Evolutionary conservation across 2,329 filamentous ascomycete species (phyloP), one percentile per base, ranked within the genome.

Genomic region (Atkinsonella hypoxylon): DNA sequence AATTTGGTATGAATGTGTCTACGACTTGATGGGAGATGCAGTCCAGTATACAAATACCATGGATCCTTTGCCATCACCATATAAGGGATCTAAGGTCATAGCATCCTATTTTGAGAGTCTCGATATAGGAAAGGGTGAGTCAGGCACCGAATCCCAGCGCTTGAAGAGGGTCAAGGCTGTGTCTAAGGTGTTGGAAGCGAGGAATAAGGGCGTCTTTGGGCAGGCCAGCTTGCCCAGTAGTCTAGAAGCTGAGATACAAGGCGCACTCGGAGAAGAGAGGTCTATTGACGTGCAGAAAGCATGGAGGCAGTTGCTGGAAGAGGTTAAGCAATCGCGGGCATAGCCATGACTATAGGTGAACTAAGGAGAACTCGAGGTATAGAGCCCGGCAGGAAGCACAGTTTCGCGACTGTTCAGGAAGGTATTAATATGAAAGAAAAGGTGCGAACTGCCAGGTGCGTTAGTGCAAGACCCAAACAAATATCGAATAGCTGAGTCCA

Each of bases 101-200:
- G 51, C 67, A 15, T 61, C 61, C 11, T 77, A 76, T 61, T 65
- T 79, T 1, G 53, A 59, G 3, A 72, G 74, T 30, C 59, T 81
- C 8, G 73, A 77, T 31, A 58, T 73, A 3, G 69, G 73, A 10
- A 64, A 65, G 41, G 63, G 67, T 0, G 75, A 75, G 31, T 65
- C 68, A 0, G 74, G 77, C 0, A 72, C 73, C 0, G 78, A 81
- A 57, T 61, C 69, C 4, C 77, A 81, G 62, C 69, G 78, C 15
- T 56, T 70, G 20, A 64, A 64, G 53, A 66, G 77, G 38, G 71
- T 70, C 1, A 71, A 72, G 56, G 75, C 77, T 0, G 60, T 74
- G 0, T 63, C 63, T 1, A 67, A 69, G 0, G 66, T 73, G 11
- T 59, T 70, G 6, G 66, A 64, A 53, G 69, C 74, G 1, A 69